Evolutionary conservation across 108 stramenopile genomes (phyloP), one percentile per base, ranked within the genome.

Genomic region (Thalassiosira profunda): DNA sequence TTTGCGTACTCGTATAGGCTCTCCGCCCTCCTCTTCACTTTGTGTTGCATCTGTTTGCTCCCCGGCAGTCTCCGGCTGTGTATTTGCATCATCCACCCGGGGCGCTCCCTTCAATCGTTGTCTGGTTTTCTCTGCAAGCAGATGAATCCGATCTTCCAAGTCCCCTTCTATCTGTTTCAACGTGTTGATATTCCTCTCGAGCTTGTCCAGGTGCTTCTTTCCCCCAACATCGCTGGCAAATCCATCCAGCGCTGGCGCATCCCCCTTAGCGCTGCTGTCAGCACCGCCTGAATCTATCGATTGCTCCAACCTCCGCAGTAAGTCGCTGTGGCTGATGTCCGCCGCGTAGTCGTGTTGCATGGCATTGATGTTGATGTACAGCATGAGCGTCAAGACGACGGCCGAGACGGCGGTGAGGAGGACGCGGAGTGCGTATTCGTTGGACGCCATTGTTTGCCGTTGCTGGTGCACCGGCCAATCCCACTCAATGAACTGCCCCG

Each of bases 311-410:
- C 55, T 44, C 34, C 66, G 55, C 42, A 15, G 20, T 15, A 67
- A 53, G 29, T 43, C 55, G 46, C 28, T 56, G 29, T 40, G 24
- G 5, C 37, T 31, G n/a, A 29, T 33, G 33, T 46, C 43, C 35
- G 24, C 20, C 11, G 28, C 24, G 25, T 7, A 33, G 8, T 55
- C 66, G 11, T 36, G 6, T 30, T 30, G 29, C 18, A 67, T 18
- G 12, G 66, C 66, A 56, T 46, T 45, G 15, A 67, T 31, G 30
- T 67, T 67, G 30, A 56, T 45, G 40, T 56, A 67, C 1, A 67
- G 18, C 26, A 67, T 21, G 14, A 44, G 17, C 2, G 18, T 20
- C 18, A 67, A 26, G 1, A 67, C 21, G 15, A 38, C n/a, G 5
- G 43, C 4, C 12, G 60, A 45, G 30, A 45, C 2, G 5, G 3